Evolutionary conservation across 768 basidiomycete species (phyloP).

Genomic region (Sarcodon aspratus): DNA sequence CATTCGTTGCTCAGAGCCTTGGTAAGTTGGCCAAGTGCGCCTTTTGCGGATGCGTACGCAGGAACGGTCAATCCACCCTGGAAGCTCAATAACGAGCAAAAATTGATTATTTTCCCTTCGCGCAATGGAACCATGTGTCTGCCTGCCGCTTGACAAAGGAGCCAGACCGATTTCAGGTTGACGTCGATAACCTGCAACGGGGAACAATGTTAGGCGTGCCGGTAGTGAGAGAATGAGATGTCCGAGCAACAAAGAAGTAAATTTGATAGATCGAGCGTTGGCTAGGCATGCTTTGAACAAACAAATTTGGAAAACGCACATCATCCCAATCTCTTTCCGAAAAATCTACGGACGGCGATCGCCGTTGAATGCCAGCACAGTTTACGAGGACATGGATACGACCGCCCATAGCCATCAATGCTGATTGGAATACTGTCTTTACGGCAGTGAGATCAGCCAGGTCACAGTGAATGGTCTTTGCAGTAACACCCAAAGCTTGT

Average conservation of each 20-base stretch:
- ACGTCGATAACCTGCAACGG: slow-evolving; percentile 59
- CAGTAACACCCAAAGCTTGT: slow-evolving; percentile 21
- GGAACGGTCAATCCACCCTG: slow-evolving; percentile 62
- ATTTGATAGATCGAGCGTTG: not conserved
- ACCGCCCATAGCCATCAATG: slow-evolving; percentile 37
- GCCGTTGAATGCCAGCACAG: slow-evolving; percentile 53
- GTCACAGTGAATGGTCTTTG: slow-evolving; percentile 43
- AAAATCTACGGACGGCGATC: slow-evolving; percentile 53
- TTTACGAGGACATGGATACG: slow-evolving; percentile 57
- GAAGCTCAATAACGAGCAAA: slow-evolving; percentile 40
- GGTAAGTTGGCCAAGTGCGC: slow-evolving; percentile 74
- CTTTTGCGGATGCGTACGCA: slow-evolving; percentile 88
- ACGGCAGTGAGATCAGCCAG: slow-evolving; percentile 39
- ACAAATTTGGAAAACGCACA: slow-evolving; percentile 25
- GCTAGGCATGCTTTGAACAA: not conserved
- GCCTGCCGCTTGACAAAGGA: slow-evolving; percentile 80
- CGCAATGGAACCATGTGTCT: slow-evolving; percentile 74
- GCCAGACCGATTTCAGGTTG: slow-evolving; percentile 82
- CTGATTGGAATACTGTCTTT: slow-evolving; percentile 33
- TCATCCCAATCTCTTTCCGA: slow-evolving; percentile 63
- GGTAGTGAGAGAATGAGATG: not conserved
- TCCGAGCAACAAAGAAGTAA: not conserved
- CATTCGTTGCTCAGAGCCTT: slow-evolving; percentile 92
- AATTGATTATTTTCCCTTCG: slow-evolving; percentile 65
- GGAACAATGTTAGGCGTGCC: not conserved